Conservation (phyloP, 1,284 basidiomycete genomes). For the Leccinum griseonigrum region DNA sequence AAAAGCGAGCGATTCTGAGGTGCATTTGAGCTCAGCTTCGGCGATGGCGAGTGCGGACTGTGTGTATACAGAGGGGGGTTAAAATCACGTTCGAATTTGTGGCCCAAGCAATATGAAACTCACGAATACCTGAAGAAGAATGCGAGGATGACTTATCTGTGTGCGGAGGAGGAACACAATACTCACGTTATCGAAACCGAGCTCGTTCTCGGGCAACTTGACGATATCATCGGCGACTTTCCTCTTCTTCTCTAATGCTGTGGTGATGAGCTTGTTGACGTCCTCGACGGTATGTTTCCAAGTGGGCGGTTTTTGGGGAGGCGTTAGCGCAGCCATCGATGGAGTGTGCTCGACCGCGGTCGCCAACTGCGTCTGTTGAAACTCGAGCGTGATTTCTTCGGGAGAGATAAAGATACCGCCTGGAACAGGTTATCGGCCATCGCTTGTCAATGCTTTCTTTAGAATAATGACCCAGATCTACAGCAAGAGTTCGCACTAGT, state of each 20-base stretch:
- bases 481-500: too few species aligned
- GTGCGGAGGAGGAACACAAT: background rate
- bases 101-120: conserved; percentile 29
- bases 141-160: background rate
- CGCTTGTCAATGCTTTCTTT: too few species aligned
- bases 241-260: conserved; percentile 57
- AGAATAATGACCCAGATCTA: too few species aligned
- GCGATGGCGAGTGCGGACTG: conserved; percentile 53
- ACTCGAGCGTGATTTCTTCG: too few species aligned
- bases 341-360: background rate
- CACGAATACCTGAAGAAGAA: conserved; percentile 59
- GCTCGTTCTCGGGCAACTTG: conserved; percentile 53
- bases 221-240: conserved; percentile 43
- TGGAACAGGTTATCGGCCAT: too few species aligned
- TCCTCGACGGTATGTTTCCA: conserved; percentile 71
- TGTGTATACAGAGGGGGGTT: background rate
- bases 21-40: conserved; percentile 52
- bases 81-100: background rate
- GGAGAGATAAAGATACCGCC: too few species aligned
- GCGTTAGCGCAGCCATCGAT: conserved; percentile 42
- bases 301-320: conserved; percentile 64
- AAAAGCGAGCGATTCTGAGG: conserved; percentile 63
- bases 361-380: too few species aligned
- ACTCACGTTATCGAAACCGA: conserved; percentile 61
- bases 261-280: conserved; percentile 55